Percentiles rank a stretch among this genome's conserved stretches.
These are phyloP conservation scores for Eucalyptus melliodora DNA, from an alignment of 345 rosid species.

Conservation along the genomic window DNA sequence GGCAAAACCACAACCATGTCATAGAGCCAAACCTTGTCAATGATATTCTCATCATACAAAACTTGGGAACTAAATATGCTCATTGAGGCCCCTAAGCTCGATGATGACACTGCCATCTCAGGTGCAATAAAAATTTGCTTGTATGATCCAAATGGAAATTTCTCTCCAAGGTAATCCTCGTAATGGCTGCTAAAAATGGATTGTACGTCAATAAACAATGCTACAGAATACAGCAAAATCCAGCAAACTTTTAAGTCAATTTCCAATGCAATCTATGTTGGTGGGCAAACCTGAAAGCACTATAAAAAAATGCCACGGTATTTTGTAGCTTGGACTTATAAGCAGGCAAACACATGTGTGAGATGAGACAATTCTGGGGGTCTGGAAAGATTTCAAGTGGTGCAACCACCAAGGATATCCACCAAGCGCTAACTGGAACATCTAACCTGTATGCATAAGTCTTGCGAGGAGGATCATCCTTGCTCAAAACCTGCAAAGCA, in stretches of 20 bases:
- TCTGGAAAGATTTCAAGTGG: conserved; percentile 84
- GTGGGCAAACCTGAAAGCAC: conserved; percentile 66
- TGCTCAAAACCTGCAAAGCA: conserved; percentile 65
- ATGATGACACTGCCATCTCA: conserved; percentile 69
- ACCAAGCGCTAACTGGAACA: conserved; percentile 68
- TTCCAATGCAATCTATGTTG: not conserved
- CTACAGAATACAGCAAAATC: not conserved
- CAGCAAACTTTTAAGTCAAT: not conserved
- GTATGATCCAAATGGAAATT: conserved; percentile 89
- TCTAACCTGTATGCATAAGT: conserved; percentile 78
- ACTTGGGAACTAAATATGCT: conserved; percentile 70
- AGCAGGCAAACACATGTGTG: conserved; percentile 71
- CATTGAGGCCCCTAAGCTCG: conserved; percentile 75
- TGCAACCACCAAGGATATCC: conserved; percentile 90
- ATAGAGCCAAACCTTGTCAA: conserved; percentile 62
- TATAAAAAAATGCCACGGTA: conserved; percentile 76
- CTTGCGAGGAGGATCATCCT: conserved; percentile 79
- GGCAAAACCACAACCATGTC: not conserved
- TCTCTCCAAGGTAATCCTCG: conserved; percentile 79
- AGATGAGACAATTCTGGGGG: conserved; percentile 42
- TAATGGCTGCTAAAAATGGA: conserved; percentile 53
- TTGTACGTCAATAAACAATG: not conserved
- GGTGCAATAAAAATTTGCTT: conserved; percentile 88
- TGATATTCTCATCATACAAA: conserved; percentile 78
- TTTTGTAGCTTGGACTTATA: conserved; percentile 50